Evolutionary conservation across 1,284 basidiomycete genomes (phyloP), one percentile per base, ranked within the genome.

Genomic region (Ustilago nuda): DNA sequence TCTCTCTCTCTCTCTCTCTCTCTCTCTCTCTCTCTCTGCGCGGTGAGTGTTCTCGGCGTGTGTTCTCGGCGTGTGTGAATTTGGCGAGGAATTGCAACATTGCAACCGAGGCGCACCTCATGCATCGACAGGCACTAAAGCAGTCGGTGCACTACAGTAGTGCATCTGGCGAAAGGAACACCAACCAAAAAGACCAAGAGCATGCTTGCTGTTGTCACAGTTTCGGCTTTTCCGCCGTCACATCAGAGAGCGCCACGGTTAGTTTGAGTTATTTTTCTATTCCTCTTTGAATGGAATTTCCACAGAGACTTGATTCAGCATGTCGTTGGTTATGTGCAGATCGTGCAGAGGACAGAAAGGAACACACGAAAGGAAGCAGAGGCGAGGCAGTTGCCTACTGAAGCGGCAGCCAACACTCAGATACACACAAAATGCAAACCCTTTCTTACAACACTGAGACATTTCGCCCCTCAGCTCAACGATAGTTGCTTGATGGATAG

Each of bases 21-120:
- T n/a, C 4, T 45, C 13, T 45, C 43, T 17, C n/a, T 19, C 7
- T 45, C n/a, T 19, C n/a, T 3, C 23, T 27, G 23, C 3, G 23
- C 23, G 23, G 23, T 27, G 23, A 27, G 23, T 27, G 23, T 27
- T 27, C 23, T 27, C 23, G 3, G 62, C 54, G 43, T 17, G 37
- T 39, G 37, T 17, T 39, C 37, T 39, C 37, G 1, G 37, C 37
- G 37, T 39, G 37, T 11, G 37, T 39, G 43, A 35, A 41, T 43
- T 32, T 43, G 39, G 39, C 39, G 39, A 56, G 30, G 23, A 45
- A 41, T 15, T 50, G 15, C 55, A 56, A 45, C 45, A 36, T 45
- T 55, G 37, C 56, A 66, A 61, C 69, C 69, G 63, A 71, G 69
- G 55, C 60, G 61, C 68, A 71, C 54, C 17, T 33, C 50, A 17